Base-by-base conservation (phyloP, 345 rosid species). In the Syzygium oleosum region DNA sequence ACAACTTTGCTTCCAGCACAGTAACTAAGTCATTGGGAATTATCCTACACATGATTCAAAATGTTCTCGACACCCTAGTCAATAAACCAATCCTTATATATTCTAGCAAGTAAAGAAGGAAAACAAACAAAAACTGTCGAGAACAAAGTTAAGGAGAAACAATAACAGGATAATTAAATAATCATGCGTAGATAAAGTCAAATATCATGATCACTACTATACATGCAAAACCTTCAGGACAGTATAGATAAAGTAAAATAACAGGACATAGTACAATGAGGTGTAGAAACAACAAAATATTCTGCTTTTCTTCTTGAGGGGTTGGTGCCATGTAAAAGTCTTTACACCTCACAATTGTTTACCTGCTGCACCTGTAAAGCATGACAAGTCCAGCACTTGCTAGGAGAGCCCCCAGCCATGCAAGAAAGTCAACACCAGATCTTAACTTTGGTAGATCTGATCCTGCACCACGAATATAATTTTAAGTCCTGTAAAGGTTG, bases 291-390 rank as follows among this genome's bases (percentile, higher is more conserved):
- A 55, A 29, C 55, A 84, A 29, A 51, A 52, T 0, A 51, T 51
- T n/a, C 46, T n/a, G 11, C 85, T 2, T 54, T 46, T 51, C 61
- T 29, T 51, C 54, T 84, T 17, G n/a, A 84, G 51, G n/a, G 86
- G 51, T 31, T 19, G 46, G 29, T 85, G 86, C 65, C 49, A 27
- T 59, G 52, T 34, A 56, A 59, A 85, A 59, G 52, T 22, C 11
- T 25, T 55, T 31, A 15, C 12, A 55, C 19, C 86, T 34, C 4
- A 38, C 83, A 73, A 38, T 38, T 52, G 68, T 79, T 88, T 94
- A 98, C 99, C 98, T 95, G 95, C 99, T 94, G 90, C 99, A 98
- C 88, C 97, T 93, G 91, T 96, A 95, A 90, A 98, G 91, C 95
- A 95, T 87, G 86, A 96, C 92, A 85, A 98, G 92, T 85, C 99